Evolutionary conservation across 768 basidiomycete genomes (phyloP).

Genomic region (Pleurotus platypus): DNA sequence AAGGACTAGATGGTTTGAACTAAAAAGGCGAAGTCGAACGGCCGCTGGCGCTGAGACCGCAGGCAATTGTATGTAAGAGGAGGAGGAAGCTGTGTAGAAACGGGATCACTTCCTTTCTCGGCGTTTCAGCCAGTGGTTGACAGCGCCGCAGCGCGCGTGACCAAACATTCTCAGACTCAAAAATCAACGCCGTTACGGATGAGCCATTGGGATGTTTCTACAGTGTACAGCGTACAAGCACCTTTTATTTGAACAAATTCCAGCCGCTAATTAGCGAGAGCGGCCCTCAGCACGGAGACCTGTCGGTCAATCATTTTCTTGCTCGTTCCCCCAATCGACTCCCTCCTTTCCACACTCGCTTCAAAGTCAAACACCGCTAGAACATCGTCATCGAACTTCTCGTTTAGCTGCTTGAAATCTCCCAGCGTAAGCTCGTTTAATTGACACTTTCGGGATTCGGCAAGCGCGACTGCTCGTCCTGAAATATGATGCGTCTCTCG

Average conservation of each 20-base stretch:
- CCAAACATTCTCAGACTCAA: neutral
- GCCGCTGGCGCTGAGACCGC: conserved; percentile 1
- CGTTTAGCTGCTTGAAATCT: conserved; percentile 75
- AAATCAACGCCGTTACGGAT: too few relatives aligned
- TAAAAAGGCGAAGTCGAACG: conserved; percentile 2
- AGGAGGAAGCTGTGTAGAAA: conserved; percentile 7
- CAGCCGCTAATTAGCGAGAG: conserved; percentile 34
- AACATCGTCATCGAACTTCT: conserved; percentile 81
- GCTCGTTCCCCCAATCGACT: conserved; percentile 91
- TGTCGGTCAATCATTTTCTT: conserved; percentile 82
- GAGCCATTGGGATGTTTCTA: too few relatives aligned
- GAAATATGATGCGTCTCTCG: conserved; percentile 98
- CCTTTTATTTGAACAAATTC: conserved; percentile 3
- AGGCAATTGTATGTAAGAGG: neutral
- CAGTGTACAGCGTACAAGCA: too few relatives aligned
- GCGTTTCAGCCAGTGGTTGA: conserved; percentile 3
- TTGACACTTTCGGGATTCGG: conserved; percentile 78
- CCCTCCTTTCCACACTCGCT: conserved; percentile 86
- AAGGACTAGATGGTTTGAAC: conserved; percentile 1
- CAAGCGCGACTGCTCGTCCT: conserved; percentile 92
- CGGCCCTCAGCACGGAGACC: conserved; percentile 68
- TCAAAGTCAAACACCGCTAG: conserved; percentile 90
- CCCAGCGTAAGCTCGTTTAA: conserved; percentile 76
- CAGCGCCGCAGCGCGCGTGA: conserved; percentile 7
- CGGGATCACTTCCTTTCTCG: neutral